Evolutionary conservation across 2,329 filamentous ascomycete genomes (phyloP).

Genomic region (Phialophora chinensis): DNA sequence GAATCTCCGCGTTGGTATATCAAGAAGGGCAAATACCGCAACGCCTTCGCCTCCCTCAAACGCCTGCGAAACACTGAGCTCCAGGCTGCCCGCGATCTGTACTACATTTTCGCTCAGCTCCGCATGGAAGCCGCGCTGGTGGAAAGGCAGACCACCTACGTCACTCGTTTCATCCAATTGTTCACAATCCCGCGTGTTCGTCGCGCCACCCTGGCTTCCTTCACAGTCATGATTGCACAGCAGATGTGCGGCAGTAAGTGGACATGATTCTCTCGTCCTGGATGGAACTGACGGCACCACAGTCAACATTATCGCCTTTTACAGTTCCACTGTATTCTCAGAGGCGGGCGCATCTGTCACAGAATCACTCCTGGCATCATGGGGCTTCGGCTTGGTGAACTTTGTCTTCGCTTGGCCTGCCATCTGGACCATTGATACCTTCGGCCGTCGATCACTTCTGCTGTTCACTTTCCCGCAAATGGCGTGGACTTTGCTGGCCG

Average conservation of each 20-base stretch:
- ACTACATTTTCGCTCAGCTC: constrained; percentile 61
- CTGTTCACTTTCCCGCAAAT: constrained; percentile 72
- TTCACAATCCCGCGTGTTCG: constrained; percentile 43
- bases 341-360: constrained; percentile 35
- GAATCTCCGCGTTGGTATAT: constrained; percentile 68
- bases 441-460: constrained; percentile 66
- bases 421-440: constrained; percentile 67
- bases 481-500: constrained; percentile 69
- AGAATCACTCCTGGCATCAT: constrained; percentile 37
- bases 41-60: constrained; percentile 66
- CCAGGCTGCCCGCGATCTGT: constrained; percentile 63
- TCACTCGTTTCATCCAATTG: constrained; percentile 47
- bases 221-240: constrained; percentile 44
- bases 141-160: constrained; percentile 55
- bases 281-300: constrained; percentile 44
- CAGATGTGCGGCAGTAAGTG: constrained; percentile 45
- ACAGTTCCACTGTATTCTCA: constrained; percentile 57
- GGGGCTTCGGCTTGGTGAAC: constrained; percentile 39
- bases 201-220: constrained; percentile 42
- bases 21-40: constrained; percentile 66
- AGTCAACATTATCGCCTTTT: constrained; percentile 70
- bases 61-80: constrained; percentile 63
- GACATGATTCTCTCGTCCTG: constrained; percentile 16
- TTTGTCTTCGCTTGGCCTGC: constrained; percentile 40
- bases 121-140: constrained; percentile 52